Evolutionary conservation across 177 flowering plant genomes (phyloP).

Genomic region (Telopea speciosissima): DNA sequence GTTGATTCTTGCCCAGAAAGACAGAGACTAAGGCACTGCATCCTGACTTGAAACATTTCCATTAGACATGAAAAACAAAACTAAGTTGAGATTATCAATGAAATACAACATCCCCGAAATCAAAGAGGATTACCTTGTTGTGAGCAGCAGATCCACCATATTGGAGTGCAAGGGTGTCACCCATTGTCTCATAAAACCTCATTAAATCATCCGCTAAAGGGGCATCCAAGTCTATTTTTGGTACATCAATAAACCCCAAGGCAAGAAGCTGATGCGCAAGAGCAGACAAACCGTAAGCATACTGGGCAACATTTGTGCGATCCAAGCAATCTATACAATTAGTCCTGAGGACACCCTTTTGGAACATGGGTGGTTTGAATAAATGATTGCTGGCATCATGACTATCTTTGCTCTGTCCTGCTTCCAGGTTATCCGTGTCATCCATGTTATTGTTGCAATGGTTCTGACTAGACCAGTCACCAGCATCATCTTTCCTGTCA

Average conservation of each 20-base stretch:
- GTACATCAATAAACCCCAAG: constrained; percentile 43
- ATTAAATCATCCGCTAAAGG: constrained; percentile 68
- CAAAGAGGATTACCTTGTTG: constrained; percentile 62
- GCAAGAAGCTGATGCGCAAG: constrained; percentile 75
- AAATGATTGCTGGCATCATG: constrained; percentile 14
- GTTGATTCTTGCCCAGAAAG: neutral
- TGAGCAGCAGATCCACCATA: constrained; percentile 99
- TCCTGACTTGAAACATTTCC: neutral
- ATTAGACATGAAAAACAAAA: neutral
- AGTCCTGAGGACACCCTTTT: constrained; percentile 82
- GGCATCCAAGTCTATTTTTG: constrained; percentile 46
- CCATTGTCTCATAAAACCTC: constrained; percentile 79
- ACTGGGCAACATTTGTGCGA: constrained; percentile 97
- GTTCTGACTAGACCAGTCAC: constrained; percentile 14
- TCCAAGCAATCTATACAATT: constrained; percentile 98
- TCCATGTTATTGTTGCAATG: constrained; percentile 17
- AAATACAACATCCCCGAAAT: neutral
- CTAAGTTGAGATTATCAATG: neutral
- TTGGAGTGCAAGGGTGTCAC: constrained; percentile 89
- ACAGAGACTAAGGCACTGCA: neutral
- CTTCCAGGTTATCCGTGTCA: constrained; percentile 22
- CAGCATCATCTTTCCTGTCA: constrained; percentile 34
- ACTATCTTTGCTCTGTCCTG: constrained; percentile 17
- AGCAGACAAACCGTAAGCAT: constrained; percentile 78
- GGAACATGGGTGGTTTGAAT: constrained; percentile 45